phyloP scores from a whole-genome alignment of 352 stramenopile species.

The Phytophthora litchii region DNA sequence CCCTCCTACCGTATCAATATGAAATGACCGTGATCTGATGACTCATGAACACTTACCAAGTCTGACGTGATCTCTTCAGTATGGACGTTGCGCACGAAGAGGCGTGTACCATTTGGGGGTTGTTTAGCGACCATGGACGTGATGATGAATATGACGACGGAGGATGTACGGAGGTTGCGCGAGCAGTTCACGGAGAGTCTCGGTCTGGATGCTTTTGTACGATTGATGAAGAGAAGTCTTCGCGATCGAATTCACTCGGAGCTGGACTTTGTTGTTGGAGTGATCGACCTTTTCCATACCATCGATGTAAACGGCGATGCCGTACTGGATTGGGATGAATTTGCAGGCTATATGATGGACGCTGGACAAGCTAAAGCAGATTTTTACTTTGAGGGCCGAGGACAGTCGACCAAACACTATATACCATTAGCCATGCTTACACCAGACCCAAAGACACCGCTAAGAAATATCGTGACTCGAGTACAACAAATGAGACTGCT shows the following conservation, averaged over 20 bases:
- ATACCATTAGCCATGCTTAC: slow-evolving; percentile 37
- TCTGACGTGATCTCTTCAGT: slow-evolving; percentile 2
- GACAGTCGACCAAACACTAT: slow-evolving; percentile 41
- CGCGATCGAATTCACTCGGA: slow-evolving; percentile 69
- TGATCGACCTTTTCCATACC: slow-evolving; percentile 90
- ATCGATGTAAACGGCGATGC: slow-evolving; percentile 92
- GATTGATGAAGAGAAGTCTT: slow-evolving; percentile 71
- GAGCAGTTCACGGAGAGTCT: slow-evolving; percentile 57
- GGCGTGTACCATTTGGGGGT: slow-evolving; percentile 3
- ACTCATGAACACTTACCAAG: background rate
- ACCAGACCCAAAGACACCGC: slow-evolving; percentile 54
- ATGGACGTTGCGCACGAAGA: background rate
- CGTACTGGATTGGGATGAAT: slow-evolving; percentile 91
- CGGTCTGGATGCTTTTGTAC: slow-evolving; percentile 70
- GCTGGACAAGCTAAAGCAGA: slow-evolving; percentile 63
- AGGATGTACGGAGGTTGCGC: slow-evolving; percentile 68
- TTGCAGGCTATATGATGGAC: slow-evolving; percentile 88
- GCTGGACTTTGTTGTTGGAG: slow-evolving; percentile 82
- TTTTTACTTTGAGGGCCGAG: slow-evolving; percentile 47
- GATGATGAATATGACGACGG: slow-evolving; percentile 89
- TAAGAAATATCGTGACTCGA: slow-evolving; percentile 49
- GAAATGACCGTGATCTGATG: slow-evolving; percentile 10
- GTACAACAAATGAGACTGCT: slow-evolving; percentile 65
- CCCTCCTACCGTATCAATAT: slow-evolving; percentile 20
- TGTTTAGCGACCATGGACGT: slow-evolving; percentile 59